A percentile compares a stretch with the other conserved stretches of the same genome.
phyloP scores from a whole-genome alignment of 2,329 filamentous ascomycete species.

The Fusarium siculi region DNA sequence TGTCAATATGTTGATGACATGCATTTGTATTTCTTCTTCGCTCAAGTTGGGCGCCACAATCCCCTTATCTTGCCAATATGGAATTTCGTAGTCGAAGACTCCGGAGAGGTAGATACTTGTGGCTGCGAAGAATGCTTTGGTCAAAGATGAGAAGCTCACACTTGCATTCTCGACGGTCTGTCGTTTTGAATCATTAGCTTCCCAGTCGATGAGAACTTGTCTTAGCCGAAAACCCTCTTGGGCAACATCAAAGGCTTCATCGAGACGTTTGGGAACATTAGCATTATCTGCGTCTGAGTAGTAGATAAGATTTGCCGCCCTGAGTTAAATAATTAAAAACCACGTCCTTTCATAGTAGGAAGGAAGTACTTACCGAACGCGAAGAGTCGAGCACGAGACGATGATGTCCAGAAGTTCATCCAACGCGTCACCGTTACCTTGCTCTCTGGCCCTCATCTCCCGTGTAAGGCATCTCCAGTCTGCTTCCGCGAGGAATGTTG shows the following conservation, averaged over 20 bases:
- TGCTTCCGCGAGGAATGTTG: slow-evolving; percentile 39
- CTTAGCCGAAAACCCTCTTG: slow-evolving; percentile 36
- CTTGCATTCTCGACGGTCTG: accelerated
- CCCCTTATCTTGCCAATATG: slow-evolving; percentile 42
- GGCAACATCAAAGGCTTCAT: slow-evolving; percentile 8
- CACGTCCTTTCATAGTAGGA: accelerated
- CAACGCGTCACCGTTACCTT: background rate
- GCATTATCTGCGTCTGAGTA: accelerated
- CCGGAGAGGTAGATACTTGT: slow-evolving; percentile 52
- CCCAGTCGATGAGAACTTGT: slow-evolving; percentile 28
- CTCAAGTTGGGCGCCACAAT: slow-evolving; percentile 39
- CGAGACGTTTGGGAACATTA: accelerated
- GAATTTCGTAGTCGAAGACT: slow-evolving; percentile 50
- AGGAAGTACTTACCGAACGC: slow-evolving; percentile 42
- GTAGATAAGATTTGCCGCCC: background rate
- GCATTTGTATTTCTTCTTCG: slow-evolving; percentile 32
- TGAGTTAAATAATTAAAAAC: background rate
- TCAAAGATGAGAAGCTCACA: slow-evolving; percentile 35
- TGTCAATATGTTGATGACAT: slow-evolving; percentile 42
- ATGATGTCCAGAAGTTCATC: slow-evolving; percentile 47
- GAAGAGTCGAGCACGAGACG: slow-evolving; percentile 46
- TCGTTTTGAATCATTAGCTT: background rate
- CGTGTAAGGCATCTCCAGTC: slow-evolving; percentile 38
- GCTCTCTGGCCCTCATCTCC: background rate
- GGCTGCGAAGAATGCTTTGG: slow-evolving; percentile 44